phyloP scores from a whole-genome alignment of 2,329 filamentous ascomycete genomes.

The Talaromyces marneffei region DNA sequence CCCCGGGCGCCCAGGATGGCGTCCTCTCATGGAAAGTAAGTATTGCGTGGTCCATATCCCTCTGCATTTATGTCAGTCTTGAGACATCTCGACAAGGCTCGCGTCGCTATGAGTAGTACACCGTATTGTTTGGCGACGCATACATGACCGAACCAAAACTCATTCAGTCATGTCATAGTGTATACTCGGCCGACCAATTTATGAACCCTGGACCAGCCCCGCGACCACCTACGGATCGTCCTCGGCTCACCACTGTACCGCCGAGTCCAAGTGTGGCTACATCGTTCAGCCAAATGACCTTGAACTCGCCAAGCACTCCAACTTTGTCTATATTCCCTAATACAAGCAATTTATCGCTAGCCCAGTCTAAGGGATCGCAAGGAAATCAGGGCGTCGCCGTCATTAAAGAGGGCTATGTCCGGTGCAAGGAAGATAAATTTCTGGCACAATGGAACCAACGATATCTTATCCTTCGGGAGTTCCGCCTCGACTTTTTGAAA shows the following conservation, averaged over 20 bases:
- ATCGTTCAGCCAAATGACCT: conserved; percentile 61
- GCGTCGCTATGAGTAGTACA: background rate
- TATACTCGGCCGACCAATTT: conserved; percentile 64
- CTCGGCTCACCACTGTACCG: conserved; percentile 67
- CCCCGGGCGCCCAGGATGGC: conserved; percentile 21
- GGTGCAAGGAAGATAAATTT: conserved; percentile 71
- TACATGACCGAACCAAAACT: background rate
- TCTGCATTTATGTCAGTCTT: background rate
- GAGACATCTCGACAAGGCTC: background rate
- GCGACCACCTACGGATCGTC: conserved; percentile 76
- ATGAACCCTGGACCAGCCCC: conserved; percentile 97
- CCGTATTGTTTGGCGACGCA: background rate
- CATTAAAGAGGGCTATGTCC: conserved; percentile 58
- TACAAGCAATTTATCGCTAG: conserved; percentile 66
- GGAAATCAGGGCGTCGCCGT: conserved; percentile 64
- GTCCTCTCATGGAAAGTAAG: conserved; percentile 33
- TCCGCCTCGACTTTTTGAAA: conserved; percentile 91
- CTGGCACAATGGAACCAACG: conserved; percentile 85
- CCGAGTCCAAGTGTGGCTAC: conserved; percentile 68
- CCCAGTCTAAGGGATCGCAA: conserved; percentile 52
- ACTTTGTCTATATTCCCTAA: conserved; percentile 61
- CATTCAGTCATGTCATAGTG: conserved; percentile 35
- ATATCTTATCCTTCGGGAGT: conserved; percentile 86
- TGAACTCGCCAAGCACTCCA: conserved; percentile 59
- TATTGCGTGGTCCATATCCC: conserved; percentile 10